A percentile compares a stretch with the other conserved stretches of the same genome.
phyloP scores from a whole-genome alignment of 192 early-diverging fungal species.

The Mortierella antarctica region DNA sequence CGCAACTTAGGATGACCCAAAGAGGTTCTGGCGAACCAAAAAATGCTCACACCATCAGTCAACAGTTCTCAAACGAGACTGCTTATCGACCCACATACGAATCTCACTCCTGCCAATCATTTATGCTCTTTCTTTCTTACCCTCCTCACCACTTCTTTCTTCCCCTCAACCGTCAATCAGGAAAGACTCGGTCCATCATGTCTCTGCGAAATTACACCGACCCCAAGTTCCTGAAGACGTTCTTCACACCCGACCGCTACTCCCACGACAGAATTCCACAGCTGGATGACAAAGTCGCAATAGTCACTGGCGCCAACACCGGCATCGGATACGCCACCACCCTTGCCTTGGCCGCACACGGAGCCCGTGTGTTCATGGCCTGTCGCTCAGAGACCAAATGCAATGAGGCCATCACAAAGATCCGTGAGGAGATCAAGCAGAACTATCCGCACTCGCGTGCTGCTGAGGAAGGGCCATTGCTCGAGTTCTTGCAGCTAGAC shows the following conservation, averaged over 20 bases:
- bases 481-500: constrained; percentile 43
- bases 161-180: neutral
- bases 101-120: neutral
- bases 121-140: neutral
- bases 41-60: neutral
- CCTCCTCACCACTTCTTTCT: neutral
- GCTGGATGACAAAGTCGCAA: constrained; percentile 51
- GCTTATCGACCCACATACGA: neutral
- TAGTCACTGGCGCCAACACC: constrained; percentile 61
- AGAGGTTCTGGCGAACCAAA: no score
- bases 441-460: neutral
- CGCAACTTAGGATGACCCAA: neutral
- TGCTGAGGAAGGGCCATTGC: neutral
- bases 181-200: neutral
- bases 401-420: neutral
- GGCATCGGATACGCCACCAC: constrained; percentile 52
- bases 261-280: constrained; percentile 45
- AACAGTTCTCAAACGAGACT: neutral
- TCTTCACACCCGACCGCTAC: constrained; percentile 9
- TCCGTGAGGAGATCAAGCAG: constrained; percentile 16
- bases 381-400: constrained; percentile 20
- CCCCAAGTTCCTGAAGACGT: constrained; percentile 20
- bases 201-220: neutral
- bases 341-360: constrained; percentile 20
- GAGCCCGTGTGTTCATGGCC: constrained; percentile 35